Base-by-base conservation (phyloP, 108 stramenopile genomes). In the Epithemia pelagica region DNA sequence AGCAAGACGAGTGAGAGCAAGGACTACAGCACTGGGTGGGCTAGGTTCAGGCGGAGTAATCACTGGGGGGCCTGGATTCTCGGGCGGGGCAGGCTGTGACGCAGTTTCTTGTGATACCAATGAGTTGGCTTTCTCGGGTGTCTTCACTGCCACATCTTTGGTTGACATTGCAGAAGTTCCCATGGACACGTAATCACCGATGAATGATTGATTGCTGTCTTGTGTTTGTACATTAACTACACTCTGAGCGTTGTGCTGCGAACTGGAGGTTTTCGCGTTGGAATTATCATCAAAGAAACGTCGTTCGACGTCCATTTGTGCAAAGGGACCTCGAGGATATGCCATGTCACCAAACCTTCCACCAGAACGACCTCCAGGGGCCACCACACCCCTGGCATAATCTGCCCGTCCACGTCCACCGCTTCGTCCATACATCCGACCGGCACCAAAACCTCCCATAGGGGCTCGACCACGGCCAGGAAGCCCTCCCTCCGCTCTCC, bases 1-100 rank as follows among this genome's bases (percentile, higher is more conserved):
- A 18, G 68, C 68, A 2, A 79, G 65, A 22, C 83, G 73, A 1
- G 74, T 52, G 52, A 84, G 51, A 10, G 76, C 78, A 26, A 68
- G 22, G 19, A 78, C 68, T 19, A 67, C 30, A 21, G 76, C 76
- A 26, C 78, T 77, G 25, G 83, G 79, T 53, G 62, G 29, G 24
- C 66, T 74, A 28, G 74, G 66, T 52, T 79, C 72, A 30, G 82
- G 82, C 28, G 72, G 64, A 46, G 37, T 46, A 15, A 5, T 5
- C 5, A 46, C 37, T 46, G 5, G 37, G 15, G 37, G 37, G n/a
- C n/a, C n/a, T n/a, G n/a, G n/a, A n/a, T n/a, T n/a, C 15, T 5
- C 10, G 5, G 37, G 37, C 5, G 37, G 37, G 10, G 10, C 37
- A 46, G 37, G 15, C 5, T 5, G 5, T 10, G 37, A 5, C 37